Evolutionary conservation across 164 flowering plant species (phyloP), one percentile per base, ranked within the genome.

Genomic region (Dillenia suffruticosa): DNA sequence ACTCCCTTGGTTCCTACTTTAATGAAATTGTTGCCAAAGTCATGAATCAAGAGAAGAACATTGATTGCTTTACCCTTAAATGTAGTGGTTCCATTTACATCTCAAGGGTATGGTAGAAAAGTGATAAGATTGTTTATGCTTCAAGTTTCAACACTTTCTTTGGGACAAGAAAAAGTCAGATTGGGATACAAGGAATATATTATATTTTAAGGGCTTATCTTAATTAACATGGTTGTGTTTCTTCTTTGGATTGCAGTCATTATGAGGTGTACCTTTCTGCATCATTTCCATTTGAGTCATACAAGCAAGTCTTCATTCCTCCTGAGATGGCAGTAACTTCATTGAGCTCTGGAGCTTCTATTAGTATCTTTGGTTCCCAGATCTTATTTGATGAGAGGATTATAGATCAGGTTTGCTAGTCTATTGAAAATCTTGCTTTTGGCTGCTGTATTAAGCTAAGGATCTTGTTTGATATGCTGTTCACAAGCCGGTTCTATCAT

Each of bases 241-340:
- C 22, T 19, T 19, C 22, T 19, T 19, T 19, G 22, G 22, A 19
- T 16, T 51, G 54, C 87, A 94, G 97, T 76, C 82, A 87, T 63
- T 94, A 84, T 76, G 97, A 89, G 72, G 86, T 82, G 56, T 91
- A 91, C 70, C 90, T 94, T 62, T 75, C 84, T 32, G 79, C 82
- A 52, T 66, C 86, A 56, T 94, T 94, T 79, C 99, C 99, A 67
- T 92, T 94, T 82, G 96, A 95, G 49, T 89, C 96, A 58, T 94
- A 94, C 79, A 88, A 82, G 74, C 99, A 91, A 86, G 83, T 94
- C 51, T 94, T 94, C 69, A 72, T 94, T 56, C 68, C 84, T 55
- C 92, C 99, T 58, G 96, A 89, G 76, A 86, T 88, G 87, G 75
- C 78, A 52, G 62, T 91, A 68, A 86, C 99, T 44, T 77, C 96